Conservation (phyloP, 2,329 filamentous ascomycete genomes). For the Fusarium duplospermum region DNA sequence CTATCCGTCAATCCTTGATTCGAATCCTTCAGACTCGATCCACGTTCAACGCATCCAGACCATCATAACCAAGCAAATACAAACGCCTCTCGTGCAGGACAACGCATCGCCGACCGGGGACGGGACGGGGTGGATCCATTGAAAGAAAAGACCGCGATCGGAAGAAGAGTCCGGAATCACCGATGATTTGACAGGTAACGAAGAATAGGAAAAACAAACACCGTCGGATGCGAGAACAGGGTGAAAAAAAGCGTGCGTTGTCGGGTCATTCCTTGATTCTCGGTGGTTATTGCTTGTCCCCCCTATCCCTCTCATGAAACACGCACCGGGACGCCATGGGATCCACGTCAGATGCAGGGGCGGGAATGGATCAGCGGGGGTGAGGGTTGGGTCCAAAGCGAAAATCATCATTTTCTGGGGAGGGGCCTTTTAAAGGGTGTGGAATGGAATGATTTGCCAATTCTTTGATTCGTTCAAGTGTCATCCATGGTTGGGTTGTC, state of each 20-base stretch:
- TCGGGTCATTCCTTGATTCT: conserved; percentile 25
- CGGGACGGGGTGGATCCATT: background rate
- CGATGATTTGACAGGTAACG: conserved; percentile 9
- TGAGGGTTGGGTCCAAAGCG: background rate
- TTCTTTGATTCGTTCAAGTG: conserved; percentile 23
- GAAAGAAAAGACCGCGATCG: background rate
- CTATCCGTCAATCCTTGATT: background rate
- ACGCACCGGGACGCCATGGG: conserved; percentile 38
- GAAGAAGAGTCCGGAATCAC: conserved; percentile 4
- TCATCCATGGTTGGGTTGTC: background rate
- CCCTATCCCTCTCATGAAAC: conserved; percentile 34
- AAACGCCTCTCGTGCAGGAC: background rate
- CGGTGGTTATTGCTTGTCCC: conserved; percentile 33
- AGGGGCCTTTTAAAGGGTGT: background rate
- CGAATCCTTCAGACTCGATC: background rate
- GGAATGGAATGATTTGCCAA: conserved; percentile 15
- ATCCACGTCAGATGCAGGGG: conserved; percentile 42
- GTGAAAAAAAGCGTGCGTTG: conserved; percentile 7
- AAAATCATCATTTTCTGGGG: conserved; percentile 17
- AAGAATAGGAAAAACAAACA: background rate
- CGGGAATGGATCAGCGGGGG: conserved; percentile 22
- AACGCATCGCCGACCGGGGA: background rate
- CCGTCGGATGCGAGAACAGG: conserved; percentile 9
- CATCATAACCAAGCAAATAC: background rate
- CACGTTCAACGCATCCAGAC: background rate